Evolutionary conservation across 495 filamentous ascomycete species (phyloP).

Genomic region (Trichocladium uniseriatum): DNA sequence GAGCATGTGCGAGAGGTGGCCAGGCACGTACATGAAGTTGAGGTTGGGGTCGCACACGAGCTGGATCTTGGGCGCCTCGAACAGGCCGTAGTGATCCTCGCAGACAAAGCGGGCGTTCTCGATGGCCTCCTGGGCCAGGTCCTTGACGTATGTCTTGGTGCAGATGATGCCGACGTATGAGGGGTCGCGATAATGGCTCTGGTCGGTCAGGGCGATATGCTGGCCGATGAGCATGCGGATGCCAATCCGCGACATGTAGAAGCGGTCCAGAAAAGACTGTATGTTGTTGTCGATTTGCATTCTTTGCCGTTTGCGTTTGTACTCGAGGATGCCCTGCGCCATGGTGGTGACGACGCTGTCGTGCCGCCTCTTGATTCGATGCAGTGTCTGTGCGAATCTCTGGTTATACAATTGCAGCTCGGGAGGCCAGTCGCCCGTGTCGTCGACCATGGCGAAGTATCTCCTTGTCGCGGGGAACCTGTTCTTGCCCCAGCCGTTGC

Average conservation of each 20-base stretch:
- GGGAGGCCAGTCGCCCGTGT: conserved; percentile 82
- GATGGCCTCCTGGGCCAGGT: conserved; percentile 92
- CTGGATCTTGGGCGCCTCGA: conserved; percentile 93
- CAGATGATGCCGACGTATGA: conserved; percentile 98
- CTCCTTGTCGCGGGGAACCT: conserved; percentile 50
- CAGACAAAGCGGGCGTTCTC: conserved; percentile 98
- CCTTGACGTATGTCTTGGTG: conserved; percentile 94
- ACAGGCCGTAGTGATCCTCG: conserved; percentile 96
- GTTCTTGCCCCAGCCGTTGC: conserved; percentile 43
- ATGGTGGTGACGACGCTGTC: conserved; percentile 92
- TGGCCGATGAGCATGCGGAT: conserved; percentile 99
- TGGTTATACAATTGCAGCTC: conserved; percentile 92
- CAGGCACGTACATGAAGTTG: conserved; percentile 98
- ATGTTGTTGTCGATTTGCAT: conserved; percentile 98
- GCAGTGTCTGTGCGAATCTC: conserved; percentile 71
- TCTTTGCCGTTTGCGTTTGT: conserved; percentile 89
- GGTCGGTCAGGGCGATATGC: conserved; percentile 92
- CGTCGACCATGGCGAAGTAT: conserved; percentile 88
- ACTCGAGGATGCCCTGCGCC: conserved; percentile 95
- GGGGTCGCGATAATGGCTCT: conserved; percentile 75
- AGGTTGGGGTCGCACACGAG: conserved; percentile 87
- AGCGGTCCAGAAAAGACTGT: conserved; percentile 92
- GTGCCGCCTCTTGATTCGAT: conserved; percentile 90
- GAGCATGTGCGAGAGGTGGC: conserved; percentile 96
- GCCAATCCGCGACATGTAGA: conserved; percentile 99